Percentiles rank a stretch among this genome's conserved stretches.
phyloP scores from a whole-genome alignment of 179 eudicot species.

The Drosera spatulata region DNA sequence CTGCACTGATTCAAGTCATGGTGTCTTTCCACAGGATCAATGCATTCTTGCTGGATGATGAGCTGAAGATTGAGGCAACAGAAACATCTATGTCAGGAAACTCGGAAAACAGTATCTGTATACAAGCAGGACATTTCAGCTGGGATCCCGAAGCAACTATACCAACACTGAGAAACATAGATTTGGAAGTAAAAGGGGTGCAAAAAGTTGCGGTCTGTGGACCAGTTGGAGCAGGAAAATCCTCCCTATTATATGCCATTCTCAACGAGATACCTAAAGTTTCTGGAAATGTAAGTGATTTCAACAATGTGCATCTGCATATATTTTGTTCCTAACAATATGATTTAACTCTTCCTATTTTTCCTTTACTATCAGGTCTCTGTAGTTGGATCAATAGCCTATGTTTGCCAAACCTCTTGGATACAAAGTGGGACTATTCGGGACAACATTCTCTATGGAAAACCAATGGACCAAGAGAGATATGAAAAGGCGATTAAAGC shows the following conservation, averaged over 20 bases:
- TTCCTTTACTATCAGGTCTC: too few species aligned
- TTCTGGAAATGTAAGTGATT: conserved; percentile 33
- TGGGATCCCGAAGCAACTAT: conserved; percentile 29
- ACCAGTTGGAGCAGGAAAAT: conserved; percentile 53
- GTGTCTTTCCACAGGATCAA: conserved; percentile 56
- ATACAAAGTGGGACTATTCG: conserved; percentile 82
- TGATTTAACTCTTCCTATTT: too few species aligned
- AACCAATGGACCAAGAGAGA: conserved; percentile 44
- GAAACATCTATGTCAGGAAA: neutral
- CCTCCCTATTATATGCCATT: conserved; percentile 36
- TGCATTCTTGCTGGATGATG: conserved; percentile 39
- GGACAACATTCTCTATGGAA: conserved; percentile 68
- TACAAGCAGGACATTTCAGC: conserved; percentile 24
- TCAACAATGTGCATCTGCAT: neutral
- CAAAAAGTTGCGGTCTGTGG: conserved; percentile 51
- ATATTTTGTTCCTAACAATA: too few species aligned
- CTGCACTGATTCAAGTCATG: conserved; percentile 41
- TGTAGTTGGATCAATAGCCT: conserved; percentile 49
- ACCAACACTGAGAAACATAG: conserved; percentile 20
- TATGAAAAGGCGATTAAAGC: conserved; percentile 48
- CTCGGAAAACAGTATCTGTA: conserved; percentile 9
- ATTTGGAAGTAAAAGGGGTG: conserved; percentile 19
- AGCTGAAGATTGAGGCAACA: conserved; percentile 25
- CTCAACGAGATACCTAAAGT: conserved; percentile 39
- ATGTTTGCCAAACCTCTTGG: conserved; percentile 79